phyloP scores from a whole-genome alignment of 2,329 filamentous ascomycete genomes.

The Paecilomyces niveus region DNA sequence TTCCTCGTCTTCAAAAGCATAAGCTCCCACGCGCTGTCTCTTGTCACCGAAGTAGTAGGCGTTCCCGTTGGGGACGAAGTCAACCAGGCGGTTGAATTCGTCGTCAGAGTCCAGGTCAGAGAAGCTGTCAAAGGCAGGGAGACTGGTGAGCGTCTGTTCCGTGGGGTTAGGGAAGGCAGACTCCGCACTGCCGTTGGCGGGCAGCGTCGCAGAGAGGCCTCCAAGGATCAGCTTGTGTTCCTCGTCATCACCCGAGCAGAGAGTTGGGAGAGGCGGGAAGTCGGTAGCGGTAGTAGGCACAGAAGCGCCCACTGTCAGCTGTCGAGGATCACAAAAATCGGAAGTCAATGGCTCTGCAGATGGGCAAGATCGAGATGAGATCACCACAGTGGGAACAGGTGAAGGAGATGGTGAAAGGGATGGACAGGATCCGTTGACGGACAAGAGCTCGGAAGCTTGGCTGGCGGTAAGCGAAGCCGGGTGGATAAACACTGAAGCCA shows the following conservation, averaged over 20 bases:
- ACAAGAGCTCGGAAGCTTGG: constrained; percentile 63
- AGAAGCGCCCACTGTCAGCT: constrained; percentile 63
- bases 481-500: constrained; percentile 55
- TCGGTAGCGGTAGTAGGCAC: constrained; percentile 47
- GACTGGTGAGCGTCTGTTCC: constrained; percentile 48
- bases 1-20: constrained; percentile 66
- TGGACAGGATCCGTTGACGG: constrained; percentile 62
- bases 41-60: constrained; percentile 57
- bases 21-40: constrained; percentile 65
- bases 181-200: constrained; percentile 29
- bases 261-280: constrained; percentile 51
- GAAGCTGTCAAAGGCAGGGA: constrained; percentile 74
- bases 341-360: constrained; percentile 60
- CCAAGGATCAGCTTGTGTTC: constrained; percentile 29
- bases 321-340: constrained; percentile 86
- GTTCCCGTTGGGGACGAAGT: constrained; percentile 56
- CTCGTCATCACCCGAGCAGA: constrained; percentile 40
- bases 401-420: constrained; percentile 83
- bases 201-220: constrained; percentile 29
- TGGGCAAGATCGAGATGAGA: constrained; percentile 66
- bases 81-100: constrained; percentile 71
- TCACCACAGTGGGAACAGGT: constrained; percentile 62
- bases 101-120: constrained; percentile 89
- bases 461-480: constrained; percentile 57
- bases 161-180: constrained; percentile 34